Evolutionary conservation across 1,284 basidiomycete genomes (phyloP).

Genomic region (Volvariella surrecta): DNA sequence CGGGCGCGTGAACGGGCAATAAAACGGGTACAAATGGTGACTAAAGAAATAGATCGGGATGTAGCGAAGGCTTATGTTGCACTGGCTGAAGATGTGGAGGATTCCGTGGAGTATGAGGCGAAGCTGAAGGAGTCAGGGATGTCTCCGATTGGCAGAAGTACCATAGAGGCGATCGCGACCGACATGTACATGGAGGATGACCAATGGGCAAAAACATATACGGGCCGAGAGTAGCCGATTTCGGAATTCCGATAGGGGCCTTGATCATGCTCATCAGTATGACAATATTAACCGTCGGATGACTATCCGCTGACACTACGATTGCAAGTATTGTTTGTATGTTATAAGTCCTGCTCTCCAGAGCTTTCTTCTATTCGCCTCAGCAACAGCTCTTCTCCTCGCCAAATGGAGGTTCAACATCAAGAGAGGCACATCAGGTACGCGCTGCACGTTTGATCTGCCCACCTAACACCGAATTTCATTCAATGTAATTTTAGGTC

Average conservation of each 20-base stretch:
- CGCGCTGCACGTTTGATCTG: no score
- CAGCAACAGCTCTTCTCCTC: no score
- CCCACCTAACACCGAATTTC: no score
- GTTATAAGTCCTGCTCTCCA: no score
- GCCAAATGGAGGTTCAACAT: no score
- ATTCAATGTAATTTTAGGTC: no score
- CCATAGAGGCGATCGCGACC: slow-evolving; percentile 41
- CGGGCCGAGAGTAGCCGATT: background rate
- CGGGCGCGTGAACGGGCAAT: slow-evolving; percentile 46
- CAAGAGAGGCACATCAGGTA: no score
- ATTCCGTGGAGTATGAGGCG: slow-evolving; percentile 15
- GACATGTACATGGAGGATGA: slow-evolving; percentile 56
- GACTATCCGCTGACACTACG: background rate
- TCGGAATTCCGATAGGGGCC: background rate
- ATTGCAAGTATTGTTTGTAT: no score
- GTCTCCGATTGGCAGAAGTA: slow-evolving; percentile 13
- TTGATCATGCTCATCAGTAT: background rate
- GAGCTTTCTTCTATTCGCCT: no score
- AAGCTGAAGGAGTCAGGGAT: slow-evolving; percentile 26
- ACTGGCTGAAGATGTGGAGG: slow-evolving; percentile 39
- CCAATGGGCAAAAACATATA: slow-evolving; percentile 45
- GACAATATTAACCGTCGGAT: background rate
- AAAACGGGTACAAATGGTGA: slow-evolving; percentile 52
- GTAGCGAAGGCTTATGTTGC: slow-evolving; percentile 61
- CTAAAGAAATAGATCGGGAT: slow-evolving; percentile 59